Base-by-base conservation (phyloP, 108 stramenopile species). In the Cyclotella kingstonii region DNA sequence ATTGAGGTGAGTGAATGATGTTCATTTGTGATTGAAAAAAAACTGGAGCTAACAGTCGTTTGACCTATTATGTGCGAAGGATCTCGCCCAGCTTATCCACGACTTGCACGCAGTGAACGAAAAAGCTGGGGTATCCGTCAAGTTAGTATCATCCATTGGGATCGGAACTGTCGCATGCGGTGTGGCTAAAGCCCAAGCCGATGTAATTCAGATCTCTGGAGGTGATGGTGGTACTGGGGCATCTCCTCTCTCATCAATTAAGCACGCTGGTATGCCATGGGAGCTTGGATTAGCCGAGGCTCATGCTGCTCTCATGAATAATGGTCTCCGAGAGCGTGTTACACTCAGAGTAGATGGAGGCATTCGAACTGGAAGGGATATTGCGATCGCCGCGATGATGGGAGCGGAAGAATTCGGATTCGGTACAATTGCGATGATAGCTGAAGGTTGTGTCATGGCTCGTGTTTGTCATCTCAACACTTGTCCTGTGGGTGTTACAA, bases 381-480 rank as follows among this genome's bases (percentile, higher is more conserved):
- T 97, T 40, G 81, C 85, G 29, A 82, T 91, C 39, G 90, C 86
- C 22, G 89, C 95, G n/a, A 79, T 94, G 74, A 70, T 96, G 77
- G 94, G 95, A 54, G 94, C 89, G 6, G 95, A 97, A 70, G 89
- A 96, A 72, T 92, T 79, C 62, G 95, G 95, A 40, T 95, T 97
- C 66, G 89, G 90, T 59, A 97, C 96, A 4, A 91, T 93, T 70
- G 92, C 96, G 8, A 94, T 97, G 87, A 94, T 97, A 64, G 91
- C 94, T 1, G 91, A 94, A 57, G 96, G 96, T 25, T 95, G 95
- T 80, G 85, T 95, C 49, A 97, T 97, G 95, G 93, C 93, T 30
- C 90, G 94, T 56, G 93, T 94, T 19, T 97, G 94, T 75, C 96
- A 97, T 79, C 82, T 95, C 22, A 97, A 97, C 74, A 97, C 94